phyloP scores from a whole-genome alignment of 176 grass and related monocot genomes.

The Luzula sylvatica region DNA sequence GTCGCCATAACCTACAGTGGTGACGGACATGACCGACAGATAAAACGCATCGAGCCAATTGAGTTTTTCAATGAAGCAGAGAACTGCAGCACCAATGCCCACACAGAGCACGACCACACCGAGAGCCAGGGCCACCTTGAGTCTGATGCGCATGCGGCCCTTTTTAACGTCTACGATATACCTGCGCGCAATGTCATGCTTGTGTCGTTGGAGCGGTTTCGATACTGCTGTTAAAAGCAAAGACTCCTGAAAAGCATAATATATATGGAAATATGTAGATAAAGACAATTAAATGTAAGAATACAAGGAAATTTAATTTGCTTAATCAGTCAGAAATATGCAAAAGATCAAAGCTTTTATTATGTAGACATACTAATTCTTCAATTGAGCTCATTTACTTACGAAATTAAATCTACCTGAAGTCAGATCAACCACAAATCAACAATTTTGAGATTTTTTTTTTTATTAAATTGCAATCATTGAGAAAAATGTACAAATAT shows the following conservation, averaged over 20 bases:
- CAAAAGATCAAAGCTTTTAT: too few relatives aligned
- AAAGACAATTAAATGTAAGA: too few relatives aligned
- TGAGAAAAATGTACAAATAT: too few relatives aligned
- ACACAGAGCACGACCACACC: conserved; percentile 55
- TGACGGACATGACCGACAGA: conserved; percentile 88
- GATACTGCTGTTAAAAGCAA: conserved; percentile 69
- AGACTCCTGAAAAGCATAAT: conserved; percentile 45
- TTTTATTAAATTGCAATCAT: too few relatives aligned
- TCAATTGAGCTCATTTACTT: too few relatives aligned
- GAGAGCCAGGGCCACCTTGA: conserved; percentile 67
- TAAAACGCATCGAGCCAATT: conserved; percentile 67
- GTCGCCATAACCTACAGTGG: conserved; percentile 86
- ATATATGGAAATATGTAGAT: too few relatives aligned
- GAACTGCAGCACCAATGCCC: conserved; percentile 49
- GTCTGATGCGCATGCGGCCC: conserved; percentile 81
- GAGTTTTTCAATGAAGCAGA: conserved; percentile 56
- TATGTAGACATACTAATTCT: too few relatives aligned
- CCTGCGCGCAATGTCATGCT: conserved; percentile 36
- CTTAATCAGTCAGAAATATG: too few relatives aligned
- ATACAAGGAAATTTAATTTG: too few relatives aligned
- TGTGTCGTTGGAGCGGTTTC: conserved; percentile 25
- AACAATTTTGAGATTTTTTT: too few relatives aligned
- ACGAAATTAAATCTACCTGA: too few relatives aligned
- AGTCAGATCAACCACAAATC: too few relatives aligned
- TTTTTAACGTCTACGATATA: conserved; percentile 93